Conservation (phyloP, 495 filamentous ascomycete genomes). For the Xylaria telfairii region DNA sequence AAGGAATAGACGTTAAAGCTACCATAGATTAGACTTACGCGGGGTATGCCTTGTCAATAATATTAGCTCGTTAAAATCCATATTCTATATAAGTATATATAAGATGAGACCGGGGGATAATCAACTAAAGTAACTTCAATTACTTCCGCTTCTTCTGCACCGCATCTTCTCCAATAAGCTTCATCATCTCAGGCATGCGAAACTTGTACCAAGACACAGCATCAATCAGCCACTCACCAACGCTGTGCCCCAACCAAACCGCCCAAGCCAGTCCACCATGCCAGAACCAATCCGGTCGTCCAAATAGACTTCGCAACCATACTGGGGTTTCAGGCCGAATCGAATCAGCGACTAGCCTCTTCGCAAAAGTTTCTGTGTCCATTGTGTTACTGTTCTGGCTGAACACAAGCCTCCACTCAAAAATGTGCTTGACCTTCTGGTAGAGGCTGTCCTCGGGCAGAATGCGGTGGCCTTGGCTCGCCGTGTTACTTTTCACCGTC, state of each 20-base stretch:
- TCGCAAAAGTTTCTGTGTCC: slow-evolving; percentile 47
- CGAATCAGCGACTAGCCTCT: slow-evolving; percentile 43
- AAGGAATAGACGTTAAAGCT: neutral
- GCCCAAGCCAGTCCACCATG: slow-evolving; percentile 43
- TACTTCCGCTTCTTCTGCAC: slow-evolving; percentile 40
- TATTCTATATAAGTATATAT: neutral
- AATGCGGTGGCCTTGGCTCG: slow-evolving; percentile 43
- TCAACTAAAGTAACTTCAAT: neutral
- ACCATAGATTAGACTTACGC: neutral
- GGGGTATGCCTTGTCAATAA: neutral
- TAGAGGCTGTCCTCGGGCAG: slow-evolving; percentile 52
- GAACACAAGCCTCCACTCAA: slow-evolving; percentile 52
- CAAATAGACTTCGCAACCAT: slow-evolving; percentile 42
- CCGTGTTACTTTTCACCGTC: slow-evolving; percentile 54
- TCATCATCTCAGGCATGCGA: slow-evolving; percentile 46
- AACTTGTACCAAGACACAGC: slow-evolving; percentile 44
- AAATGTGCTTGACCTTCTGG: slow-evolving; percentile 44
- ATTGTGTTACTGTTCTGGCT: slow-evolving; percentile 52
- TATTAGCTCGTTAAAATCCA: neutral
- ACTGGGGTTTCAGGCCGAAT: slow-evolving; percentile 43
- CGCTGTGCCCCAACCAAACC: slow-evolving; percentile 43
- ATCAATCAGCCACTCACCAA: slow-evolving; percentile 53
- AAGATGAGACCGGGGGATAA: neutral
- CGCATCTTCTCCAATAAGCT: slow-evolving; percentile 34
- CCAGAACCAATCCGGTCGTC: slow-evolving; percentile 57